Evolutionary conservation across 2,329 filamentous ascomycete genomes (phyloP), one percentile per base, ranked within the genome.

Genomic region (Shiraia sp.): DNA sequence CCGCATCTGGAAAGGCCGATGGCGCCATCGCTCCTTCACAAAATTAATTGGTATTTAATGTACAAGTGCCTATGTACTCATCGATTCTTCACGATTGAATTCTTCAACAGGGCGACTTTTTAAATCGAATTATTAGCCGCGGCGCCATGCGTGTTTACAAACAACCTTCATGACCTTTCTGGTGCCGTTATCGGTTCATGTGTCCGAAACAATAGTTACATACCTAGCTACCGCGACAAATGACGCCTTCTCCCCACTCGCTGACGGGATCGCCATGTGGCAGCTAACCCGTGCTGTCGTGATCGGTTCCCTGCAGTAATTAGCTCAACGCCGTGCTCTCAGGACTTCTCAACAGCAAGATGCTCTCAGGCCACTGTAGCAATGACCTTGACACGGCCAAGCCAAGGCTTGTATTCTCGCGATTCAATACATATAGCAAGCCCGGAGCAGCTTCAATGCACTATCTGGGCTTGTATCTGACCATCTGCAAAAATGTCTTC

Each of bases 241-340:
- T 56, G 59, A 65, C 61, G 61, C 51, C 61, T 65, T 64, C 49
- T 46, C 59, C 54, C 60, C 60, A 54, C 57, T 45, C 32, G 41
- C 33, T 65, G 59, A 64, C 61, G 54, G 39, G 50, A 61, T 56
- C 39, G 42, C 39, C 46, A 49, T 49, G 46, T 46, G 33, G 43
- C 32, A 40, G 31, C 28, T 23, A 38, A 6, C 32, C 38, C 24
- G 27, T 28, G 26, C 32, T 49, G 38, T 49, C 49, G 49, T 53
- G 49, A 29, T 55, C 28, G 26, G 36, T 46, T 31, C 38, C 45
- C 42, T 55, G 43, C 27, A 37, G 16, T 30, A 36, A 7, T 14
- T 17, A 41, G n/a, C 15, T 12, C 4, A 12, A 13, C 26, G 4
- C n/a, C n/a, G 9, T 12, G 7, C 12, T 23, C n/a, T 33, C 7